phyloP scores from a whole-genome alignment of 441 rosid species.

The Gossypium aridum region DNA sequence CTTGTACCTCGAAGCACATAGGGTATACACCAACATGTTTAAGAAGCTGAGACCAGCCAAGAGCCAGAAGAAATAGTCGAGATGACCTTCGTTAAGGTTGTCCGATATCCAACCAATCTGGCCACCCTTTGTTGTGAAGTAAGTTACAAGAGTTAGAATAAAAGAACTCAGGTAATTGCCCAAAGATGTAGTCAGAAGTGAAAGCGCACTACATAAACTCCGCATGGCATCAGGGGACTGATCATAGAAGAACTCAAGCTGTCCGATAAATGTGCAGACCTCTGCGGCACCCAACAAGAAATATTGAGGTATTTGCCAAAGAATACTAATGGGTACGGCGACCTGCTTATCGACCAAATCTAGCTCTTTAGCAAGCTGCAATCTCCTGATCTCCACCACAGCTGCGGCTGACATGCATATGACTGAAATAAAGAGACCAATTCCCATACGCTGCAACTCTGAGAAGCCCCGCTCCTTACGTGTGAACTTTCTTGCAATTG shows the following conservation, averaged over 20 bases:
- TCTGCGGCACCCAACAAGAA: slow-evolving; percentile 73
- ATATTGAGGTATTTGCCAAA: slow-evolving; percentile 83
- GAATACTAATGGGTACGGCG: slow-evolving; percentile 57
- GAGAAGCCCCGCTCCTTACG: slow-evolving; percentile 81
- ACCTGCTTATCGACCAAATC: slow-evolving; percentile 50
- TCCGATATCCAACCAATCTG: slow-evolving; percentile 71
- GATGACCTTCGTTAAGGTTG: slow-evolving; percentile 75
- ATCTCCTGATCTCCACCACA: slow-evolving; percentile 55
- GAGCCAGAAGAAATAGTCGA: slow-evolving; percentile 91
- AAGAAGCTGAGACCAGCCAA: slow-evolving; percentile 60
- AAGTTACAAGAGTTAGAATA: slow-evolving; percentile 63
- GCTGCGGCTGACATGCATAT: slow-evolving; percentile 77
- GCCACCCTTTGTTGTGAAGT: slow-evolving; percentile 55
- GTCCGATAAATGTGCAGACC: slow-evolving; percentile 66
- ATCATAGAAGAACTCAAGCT: slow-evolving; percentile 77
- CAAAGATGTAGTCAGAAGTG: slow-evolving; percentile 60
- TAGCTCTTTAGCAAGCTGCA: slow-evolving; percentile 58
- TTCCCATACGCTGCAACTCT: slow-evolving; percentile 74
- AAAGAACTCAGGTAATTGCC: slow-evolving; percentile 78
- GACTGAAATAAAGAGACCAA: slow-evolving; percentile 68
- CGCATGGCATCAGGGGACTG: slow-evolving; percentile 93
- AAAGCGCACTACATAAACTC: slow-evolving; percentile 68
- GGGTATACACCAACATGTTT: slow-evolving; percentile 52
- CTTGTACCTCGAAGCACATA: slow-evolving; percentile 60
- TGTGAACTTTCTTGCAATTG: slow-evolving; percentile 68